Conservation (phyloP, 495 filamentous ascomycete genomes). For the Podospora pseudopauciseta region DNA sequence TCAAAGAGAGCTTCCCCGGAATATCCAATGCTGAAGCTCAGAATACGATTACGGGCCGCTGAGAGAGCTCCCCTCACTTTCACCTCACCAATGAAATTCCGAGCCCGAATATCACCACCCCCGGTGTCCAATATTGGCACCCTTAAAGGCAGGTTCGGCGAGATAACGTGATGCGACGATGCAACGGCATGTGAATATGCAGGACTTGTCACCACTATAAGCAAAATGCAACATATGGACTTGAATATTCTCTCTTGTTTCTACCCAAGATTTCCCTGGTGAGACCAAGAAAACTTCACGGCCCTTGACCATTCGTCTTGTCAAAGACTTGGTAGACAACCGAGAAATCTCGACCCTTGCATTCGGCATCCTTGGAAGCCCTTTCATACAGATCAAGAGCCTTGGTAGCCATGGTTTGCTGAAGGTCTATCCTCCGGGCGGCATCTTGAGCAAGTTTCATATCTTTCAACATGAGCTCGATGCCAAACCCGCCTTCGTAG, state of each 20-base stretch:
- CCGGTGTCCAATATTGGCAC: slow-evolving; percentile 1
- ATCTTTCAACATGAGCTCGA: slow-evolving; percentile 83
- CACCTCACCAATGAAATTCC: not conserved
- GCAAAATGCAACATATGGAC: not conserved
- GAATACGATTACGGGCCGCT: not conserved
- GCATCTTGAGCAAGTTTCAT: slow-evolving; percentile 68
- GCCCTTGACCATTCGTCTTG: not conserved
- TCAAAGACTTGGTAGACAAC: slow-evolving; percentile 68
- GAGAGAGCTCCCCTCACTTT: not conserved
- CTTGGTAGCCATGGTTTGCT: slow-evolving; percentile 21
- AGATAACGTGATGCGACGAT: not conserved
- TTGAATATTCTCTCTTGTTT: not conserved
- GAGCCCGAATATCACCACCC: slow-evolving; percentile 11
- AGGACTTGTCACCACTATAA: not conserved
- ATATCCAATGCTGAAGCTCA: not conserved
- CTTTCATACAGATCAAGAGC: slow-evolving; percentile 67
- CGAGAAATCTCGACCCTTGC: slow-evolving; percentile 76
- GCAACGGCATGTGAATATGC: not conserved
- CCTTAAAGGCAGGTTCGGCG: not conserved
- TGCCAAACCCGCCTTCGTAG: slow-evolving; percentile 79
- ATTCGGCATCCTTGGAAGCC: slow-evolving; percentile 54
- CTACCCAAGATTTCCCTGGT: not conserved
- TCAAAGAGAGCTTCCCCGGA: not conserved
- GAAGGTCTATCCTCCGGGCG: slow-evolving; percentile 47
- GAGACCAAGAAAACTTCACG: not conserved